Base-by-base conservation (phyloP, 2,329 filamentous ascomycete genomes). In the Mollisiaceae sp. region DNA sequence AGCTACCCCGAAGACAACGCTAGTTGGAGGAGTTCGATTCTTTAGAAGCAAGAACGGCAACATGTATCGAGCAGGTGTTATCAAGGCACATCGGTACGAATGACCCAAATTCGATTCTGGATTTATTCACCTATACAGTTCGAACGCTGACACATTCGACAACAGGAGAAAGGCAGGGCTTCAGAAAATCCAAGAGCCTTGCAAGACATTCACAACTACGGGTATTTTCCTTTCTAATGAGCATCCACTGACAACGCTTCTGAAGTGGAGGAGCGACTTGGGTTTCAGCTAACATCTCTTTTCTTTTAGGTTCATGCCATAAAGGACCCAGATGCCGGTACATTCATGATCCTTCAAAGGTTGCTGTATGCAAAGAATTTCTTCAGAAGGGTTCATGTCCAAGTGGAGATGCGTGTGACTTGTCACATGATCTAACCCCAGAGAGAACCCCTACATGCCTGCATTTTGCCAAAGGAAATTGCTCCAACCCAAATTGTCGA, bases 381-480 rank as follows among this genome's bases (percentile, higher is more conserved):
- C 83, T 98, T 62, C 89, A 89, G 75, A 93, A 91, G 76, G 90
- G 91, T 75, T 83, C 85, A 74, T 99, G 95, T 81, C 81, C 83
- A 72, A 86, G 87, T 77, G 93, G 93, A 79, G 86, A 90, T 75
- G 85, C 85, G 74, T 99, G 95, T 84, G 92, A 97, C 79, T 85
- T 98, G 67, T 97, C 94, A 69, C 95, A 98, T 84, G 89, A 95
- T 57, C 82, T 92, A 69, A 91, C 86, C 63, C 87, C 93, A 70
- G 86, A 97, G 78, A 91, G 94, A 79, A 91, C 91, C 62, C 94
- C 95, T 64, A 87, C 91, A 67, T 98, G 95, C 82, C 80, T 95
- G 77, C 93, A 97, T 81, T 97, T 93, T 82, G 86, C 93, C 77
- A 91, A 91, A 77, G 93, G 93, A 75, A 91, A 93, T 76, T 98